A percentile compares a stretch with the other conserved stretches of the same genome.
phyloP scores from a whole-genome alignment of 1,284 basidiomycete genomes.

The Ceratobasidium papillatum region DNA sequence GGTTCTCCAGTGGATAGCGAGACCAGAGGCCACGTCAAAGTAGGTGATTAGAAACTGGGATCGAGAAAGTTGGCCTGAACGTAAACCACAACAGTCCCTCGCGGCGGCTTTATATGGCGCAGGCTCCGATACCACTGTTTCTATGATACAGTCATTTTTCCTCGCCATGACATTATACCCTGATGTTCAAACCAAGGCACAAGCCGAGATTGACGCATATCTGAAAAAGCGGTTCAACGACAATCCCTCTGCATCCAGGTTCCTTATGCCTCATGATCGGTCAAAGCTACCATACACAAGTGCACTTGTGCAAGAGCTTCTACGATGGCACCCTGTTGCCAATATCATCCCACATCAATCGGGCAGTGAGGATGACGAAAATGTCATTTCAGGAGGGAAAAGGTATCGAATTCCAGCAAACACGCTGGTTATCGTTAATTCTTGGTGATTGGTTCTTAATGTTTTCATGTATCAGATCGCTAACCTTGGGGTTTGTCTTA shows the following conservation, averaged over 20 bases:
- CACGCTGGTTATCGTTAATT: neutral
- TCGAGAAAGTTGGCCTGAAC: neutral
- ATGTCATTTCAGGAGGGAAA: neutral
- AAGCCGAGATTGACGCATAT: neutral
- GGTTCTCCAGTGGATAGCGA: neutral
- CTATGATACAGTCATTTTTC: neutral
- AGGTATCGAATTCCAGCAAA: neutral
- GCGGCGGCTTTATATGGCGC: constrained; percentile 4
- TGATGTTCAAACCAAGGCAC: neutral
- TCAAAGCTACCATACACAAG: constrained; percentile 3
- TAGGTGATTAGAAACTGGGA: neutral
- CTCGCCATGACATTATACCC: constrained; percentile 18
- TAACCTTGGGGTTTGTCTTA: neutral
- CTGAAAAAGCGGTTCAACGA: neutral
- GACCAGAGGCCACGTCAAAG: neutral
- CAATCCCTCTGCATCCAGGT: neutral
- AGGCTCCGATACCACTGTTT: constrained; percentile 5
- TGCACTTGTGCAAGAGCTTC: neutral
- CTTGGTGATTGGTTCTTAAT: neutral
- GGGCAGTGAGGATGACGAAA: neutral
- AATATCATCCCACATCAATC: constrained; percentile 1
- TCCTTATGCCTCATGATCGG: neutral
- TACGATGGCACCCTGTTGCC: constrained; percentile 10
- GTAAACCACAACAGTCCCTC: neutral
- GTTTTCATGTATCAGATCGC: neutral